Percentiles rank a stretch among this genome's conserved stretches.
Evolutionary conservation across 495 filamentous ascomycete species (phyloP).

Genomic region (Penicillium verhagenii): DNA sequence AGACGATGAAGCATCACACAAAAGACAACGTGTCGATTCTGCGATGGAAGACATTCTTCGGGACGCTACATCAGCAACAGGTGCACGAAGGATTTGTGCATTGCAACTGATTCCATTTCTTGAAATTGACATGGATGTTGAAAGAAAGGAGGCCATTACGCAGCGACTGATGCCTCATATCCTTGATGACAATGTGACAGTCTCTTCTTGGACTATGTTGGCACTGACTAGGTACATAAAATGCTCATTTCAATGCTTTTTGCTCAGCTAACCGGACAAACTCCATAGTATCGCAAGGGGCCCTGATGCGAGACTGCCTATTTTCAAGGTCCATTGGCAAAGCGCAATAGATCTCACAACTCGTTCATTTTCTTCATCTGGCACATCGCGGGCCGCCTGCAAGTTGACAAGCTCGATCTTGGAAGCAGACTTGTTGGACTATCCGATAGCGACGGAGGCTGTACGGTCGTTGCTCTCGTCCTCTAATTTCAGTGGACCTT

Average conservation of each 20-base stretch:
- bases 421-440: conserved; percentile 58
- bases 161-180: conserved; percentile 49
- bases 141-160: conserved; percentile 45
- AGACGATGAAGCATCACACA: conserved; percentile 37
- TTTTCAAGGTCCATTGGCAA: conserved; percentile 56
- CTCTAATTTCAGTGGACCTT: conserved; percentile 78
- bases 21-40: conserved; percentile 60
- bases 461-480: conserved; percentile 68
- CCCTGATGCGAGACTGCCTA: conserved; percentile 22
- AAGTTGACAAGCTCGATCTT: conserved; percentile 70
- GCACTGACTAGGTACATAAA: conserved; percentile 55
- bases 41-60: conserved; percentile 60
- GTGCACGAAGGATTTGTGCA: conserved; percentile 59
- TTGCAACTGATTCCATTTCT: conserved; percentile 81
- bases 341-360: conserved; percentile 72
- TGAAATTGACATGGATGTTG: conserved; percentile 34
- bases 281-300: conserved; percentile 32
- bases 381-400: conserved; percentile 77
- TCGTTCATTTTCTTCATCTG: conserved; percentile 65
- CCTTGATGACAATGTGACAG: conserved; percentile 52
- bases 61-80: conserved; percentile 55
- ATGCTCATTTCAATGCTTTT: no score
- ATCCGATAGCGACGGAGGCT: conserved; percentile 59
- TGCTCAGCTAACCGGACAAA: conserved; percentile 2
- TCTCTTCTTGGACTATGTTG: conserved; percentile 66